A percentile compares a stretch with the other conserved stretches of the same genome.
Evolutionary conservation across 192 early-diverging fungal genomes (phyloP).

Genomic region (Physocladia obscura): DNA sequence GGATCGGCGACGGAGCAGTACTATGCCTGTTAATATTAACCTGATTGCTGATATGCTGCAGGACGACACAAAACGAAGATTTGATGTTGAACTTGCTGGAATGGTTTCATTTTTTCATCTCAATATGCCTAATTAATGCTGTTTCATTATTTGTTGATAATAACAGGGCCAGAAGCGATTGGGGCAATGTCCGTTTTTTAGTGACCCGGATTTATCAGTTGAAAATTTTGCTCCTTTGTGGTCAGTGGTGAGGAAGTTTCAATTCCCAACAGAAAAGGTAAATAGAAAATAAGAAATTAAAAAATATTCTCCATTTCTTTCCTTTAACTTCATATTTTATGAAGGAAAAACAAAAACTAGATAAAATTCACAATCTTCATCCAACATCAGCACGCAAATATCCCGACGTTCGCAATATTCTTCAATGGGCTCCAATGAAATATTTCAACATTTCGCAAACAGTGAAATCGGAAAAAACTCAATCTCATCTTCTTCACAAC

Average conservation of each 20-base stretch:
- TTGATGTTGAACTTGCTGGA: neutral
- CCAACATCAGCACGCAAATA: slow-evolving; percentile 1
- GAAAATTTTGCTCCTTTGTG: neutral
- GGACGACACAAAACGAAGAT: neutral
- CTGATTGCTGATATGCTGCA: slow-evolving; percentile 3
- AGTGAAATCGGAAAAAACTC: too few relatives aligned
- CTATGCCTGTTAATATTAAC: slow-evolving; percentile 15
- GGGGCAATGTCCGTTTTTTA: slow-evolving; percentile 19
- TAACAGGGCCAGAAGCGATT: slow-evolving; percentile 1
- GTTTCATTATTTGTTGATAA: too few relatives aligned
- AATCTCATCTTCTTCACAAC: too few relatives aligned
- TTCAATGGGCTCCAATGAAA: slow-evolving; percentile 9
- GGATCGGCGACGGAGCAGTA: slow-evolving; percentile 2
- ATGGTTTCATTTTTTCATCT: neutral
- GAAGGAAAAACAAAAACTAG: neutral
- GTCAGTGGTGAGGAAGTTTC: neutral
- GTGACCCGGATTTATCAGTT: neutral
- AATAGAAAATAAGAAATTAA: too few relatives aligned
- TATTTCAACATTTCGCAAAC: neutral
- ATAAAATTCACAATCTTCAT: slow-evolving; percentile 6
- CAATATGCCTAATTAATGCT: too few relatives aligned
- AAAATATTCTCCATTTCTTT: too few relatives aligned
- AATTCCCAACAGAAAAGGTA: slow-evolving; percentile 14
- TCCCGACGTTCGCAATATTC: slow-evolving; percentile 5
- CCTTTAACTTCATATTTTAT: neutral